These are phyloP conservation scores for Salix udensis DNA, from an alignment of 345 rosid species.

Conservation along the genomic window DNA sequence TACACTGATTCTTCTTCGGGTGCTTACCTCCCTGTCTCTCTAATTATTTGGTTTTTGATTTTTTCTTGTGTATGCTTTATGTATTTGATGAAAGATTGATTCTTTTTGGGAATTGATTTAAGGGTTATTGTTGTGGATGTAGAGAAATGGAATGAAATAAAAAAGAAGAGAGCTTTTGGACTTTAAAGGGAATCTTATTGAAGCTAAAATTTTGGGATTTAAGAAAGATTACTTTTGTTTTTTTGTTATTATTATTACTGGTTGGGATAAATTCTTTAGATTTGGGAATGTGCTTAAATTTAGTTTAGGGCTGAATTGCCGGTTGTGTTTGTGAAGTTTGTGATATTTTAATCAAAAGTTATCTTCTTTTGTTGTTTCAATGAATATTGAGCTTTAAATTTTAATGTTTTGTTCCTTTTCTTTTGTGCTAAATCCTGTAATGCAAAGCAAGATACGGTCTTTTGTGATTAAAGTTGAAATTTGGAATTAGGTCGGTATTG, in stretches of 20 bases:
- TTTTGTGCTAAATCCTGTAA: background rate
- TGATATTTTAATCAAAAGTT: background rate
- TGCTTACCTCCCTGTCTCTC: background rate
- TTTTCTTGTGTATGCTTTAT: background rate
- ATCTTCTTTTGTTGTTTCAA: background rate
- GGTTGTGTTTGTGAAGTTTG: background rate
- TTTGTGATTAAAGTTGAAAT: background rate
- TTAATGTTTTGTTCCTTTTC: background rate
- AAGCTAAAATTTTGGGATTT: background rate
- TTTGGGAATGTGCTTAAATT: background rate
- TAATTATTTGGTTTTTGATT: background rate
- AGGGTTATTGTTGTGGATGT: background rate
- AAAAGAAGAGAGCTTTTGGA: background rate
- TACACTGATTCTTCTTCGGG: slow-evolving; percentile 14
- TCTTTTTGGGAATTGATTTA: background rate
- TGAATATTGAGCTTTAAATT: background rate
- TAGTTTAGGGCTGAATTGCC: background rate
- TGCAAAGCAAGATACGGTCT: background rate
- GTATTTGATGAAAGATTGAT: background rate
- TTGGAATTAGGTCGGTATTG: background rate
- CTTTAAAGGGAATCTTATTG: background rate
- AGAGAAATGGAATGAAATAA: background rate
- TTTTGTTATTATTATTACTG: too few relatives aligned
- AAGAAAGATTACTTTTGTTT: background rate
- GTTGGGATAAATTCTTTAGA: background rate